A percentile compares a stretch with the other conserved stretches of the same genome.
Evolutionary conservation across 495 filamentous ascomycete genomes (phyloP).

Genomic region (Trichocladium uniseriatum): DNA sequence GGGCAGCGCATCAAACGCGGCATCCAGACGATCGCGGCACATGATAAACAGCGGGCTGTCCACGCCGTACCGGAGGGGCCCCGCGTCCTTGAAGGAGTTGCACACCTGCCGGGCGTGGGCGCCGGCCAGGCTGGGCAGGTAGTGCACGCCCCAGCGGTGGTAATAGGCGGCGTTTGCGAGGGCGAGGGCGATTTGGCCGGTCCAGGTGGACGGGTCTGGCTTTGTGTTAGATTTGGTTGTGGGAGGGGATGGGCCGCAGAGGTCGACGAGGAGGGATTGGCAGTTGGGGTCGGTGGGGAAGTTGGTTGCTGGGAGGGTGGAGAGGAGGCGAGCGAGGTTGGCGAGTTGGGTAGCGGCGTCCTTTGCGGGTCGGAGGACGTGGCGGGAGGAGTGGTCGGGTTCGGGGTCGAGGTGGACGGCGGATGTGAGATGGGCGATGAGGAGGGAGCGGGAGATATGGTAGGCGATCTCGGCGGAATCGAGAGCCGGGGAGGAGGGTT

Average conservation of each 20-base stretch:
- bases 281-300: constrained; percentile 19
- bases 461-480: constrained; percentile 25
- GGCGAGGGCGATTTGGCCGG: constrained; percentile 33
- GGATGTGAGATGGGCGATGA: constrained; percentile 20
- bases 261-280: constrained; percentile 30
- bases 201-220: constrained; percentile 1
- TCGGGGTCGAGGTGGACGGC: neutral
- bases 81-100: constrained; percentile 40
- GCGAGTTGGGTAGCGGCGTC: neutral
- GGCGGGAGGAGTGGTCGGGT: neutral
- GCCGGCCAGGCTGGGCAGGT: constrained; percentile 34
- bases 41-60: constrained; percentile 28
- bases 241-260: constrained; percentile 16
- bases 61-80: constrained; percentile 33
- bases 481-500: constrained; percentile 4
- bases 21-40: constrained; percentile 31
- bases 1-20: constrained; percentile 31
- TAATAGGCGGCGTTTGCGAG: constrained; percentile 22
- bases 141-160: constrained; percentile 35
- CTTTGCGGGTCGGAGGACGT: neutral
- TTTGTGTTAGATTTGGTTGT: neutral
- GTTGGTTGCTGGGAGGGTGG: neutral
- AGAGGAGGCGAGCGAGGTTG: neutral
- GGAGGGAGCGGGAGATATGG: constrained; percentile 30
- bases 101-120: constrained; percentile 38